Conservation (phyloP, 2,329 filamentous ascomycete genomes). For the Penicillium crustosum region DNA sequence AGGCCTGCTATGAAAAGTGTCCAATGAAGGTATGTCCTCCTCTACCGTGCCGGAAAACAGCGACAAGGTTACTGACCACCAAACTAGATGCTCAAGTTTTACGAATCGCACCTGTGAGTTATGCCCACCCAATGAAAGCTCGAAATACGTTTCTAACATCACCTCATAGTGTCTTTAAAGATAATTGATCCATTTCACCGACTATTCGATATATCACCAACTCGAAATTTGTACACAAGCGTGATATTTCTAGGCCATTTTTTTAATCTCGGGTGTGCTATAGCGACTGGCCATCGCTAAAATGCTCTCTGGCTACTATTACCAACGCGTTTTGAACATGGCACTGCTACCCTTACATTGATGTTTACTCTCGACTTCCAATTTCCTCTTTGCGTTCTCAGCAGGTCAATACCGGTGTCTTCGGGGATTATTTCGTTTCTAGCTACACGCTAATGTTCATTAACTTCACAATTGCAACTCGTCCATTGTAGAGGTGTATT, state of each 20-base stretch:
- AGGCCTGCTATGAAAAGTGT: slow-evolving; percentile 45
- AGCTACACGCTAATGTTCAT: slow-evolving; percentile 4
- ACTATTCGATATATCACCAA: neutral
- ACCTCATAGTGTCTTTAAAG: slow-evolving; percentile 38
- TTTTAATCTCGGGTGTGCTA: neutral
- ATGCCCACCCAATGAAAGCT: neutral
- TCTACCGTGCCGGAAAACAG: neutral
- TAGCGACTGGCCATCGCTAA: neutral
- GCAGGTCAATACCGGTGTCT: slow-evolving; percentile 5
- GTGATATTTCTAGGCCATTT: neutral
- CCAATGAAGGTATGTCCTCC: slow-evolving; percentile 39
- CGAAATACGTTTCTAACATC: slow-evolving; percentile 15
- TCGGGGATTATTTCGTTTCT: slow-evolving; percentile 3
- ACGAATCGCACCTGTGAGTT: slow-evolving; percentile 50
- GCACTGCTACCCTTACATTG: neutral
- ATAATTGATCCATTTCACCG: slow-evolving; percentile 17
- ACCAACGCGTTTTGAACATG: neutral
- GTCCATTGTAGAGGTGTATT: neutral
- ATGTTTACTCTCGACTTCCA: neutral
- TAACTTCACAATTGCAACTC: neutral
- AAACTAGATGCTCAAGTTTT: slow-evolving; percentile 49
- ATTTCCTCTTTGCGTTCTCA: slow-evolving; percentile 6
- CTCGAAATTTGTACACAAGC: neutral
- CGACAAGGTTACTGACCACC: slow-evolving; percentile 13
- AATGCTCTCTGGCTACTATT: neutral